phyloP scores from a whole-genome alignment of 1,139 yeast genomes.

The Debaryomyces sp. region DNA sequence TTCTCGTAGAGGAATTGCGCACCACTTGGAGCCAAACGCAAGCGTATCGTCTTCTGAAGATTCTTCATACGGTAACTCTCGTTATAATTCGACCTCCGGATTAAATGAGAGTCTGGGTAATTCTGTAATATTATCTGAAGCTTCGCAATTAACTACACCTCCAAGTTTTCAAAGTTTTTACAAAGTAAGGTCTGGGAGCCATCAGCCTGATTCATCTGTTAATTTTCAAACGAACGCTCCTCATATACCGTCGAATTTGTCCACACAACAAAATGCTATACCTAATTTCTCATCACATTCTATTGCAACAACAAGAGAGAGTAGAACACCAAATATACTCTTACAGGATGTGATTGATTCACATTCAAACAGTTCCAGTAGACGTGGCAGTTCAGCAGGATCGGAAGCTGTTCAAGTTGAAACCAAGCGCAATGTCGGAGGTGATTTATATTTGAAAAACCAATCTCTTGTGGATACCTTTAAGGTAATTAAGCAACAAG shows the following conservation, averaged over 20 bases:
- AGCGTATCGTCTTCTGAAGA: constrained; percentile 39
- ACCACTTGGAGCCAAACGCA: constrained; percentile 29
- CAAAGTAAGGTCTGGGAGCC: constrained; percentile 2
- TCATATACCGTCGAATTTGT: constrained; percentile 22
- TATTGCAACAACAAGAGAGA: constrained; percentile 38
- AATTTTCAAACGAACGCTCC: constrained; percentile 12
- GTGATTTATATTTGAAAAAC: constrained; percentile 52
- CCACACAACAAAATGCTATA: constrained; percentile 10
- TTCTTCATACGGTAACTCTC: constrained; percentile 24
- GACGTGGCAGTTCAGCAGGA: constrained; percentile 42
- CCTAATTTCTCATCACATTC: constrained; percentile 19
- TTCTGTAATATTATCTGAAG: constrained; percentile 43
- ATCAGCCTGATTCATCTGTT: constrained; percentile 4
- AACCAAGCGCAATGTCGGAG: constrained; percentile 56
- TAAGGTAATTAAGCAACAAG: constrained; percentile 50
- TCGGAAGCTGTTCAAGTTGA: constrained; percentile 51
- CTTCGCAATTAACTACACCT: constrained; percentile 18
- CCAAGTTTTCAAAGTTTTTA: constrained; percentile 12
- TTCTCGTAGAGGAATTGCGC: constrained; percentile 26
- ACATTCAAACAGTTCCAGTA: constrained; percentile 26
- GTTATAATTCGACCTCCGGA: constrained; percentile 15
- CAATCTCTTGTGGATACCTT: constrained; percentile 54
- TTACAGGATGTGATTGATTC: constrained; percentile 42
- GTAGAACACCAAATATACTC: constrained; percentile 25
- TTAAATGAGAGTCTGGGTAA: constrained; percentile 16